phyloP scores from a whole-genome alignment of 768 basidiomycete species.

The Amanita polypyramis region DNA sequence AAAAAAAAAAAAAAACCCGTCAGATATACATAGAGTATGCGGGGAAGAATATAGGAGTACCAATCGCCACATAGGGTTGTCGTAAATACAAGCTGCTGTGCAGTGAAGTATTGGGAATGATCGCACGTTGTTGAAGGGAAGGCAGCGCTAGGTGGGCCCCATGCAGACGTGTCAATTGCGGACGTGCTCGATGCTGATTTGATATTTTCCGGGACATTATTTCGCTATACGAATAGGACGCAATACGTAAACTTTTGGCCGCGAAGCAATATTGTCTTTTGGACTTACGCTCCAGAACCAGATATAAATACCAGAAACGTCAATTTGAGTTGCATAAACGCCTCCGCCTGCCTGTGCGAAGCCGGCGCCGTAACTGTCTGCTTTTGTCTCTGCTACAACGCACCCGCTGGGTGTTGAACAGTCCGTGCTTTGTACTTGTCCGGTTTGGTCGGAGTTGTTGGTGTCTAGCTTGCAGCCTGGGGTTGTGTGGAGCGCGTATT shows the following conservation, averaged over 20 bases:
- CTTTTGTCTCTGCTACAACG: slow-evolving; percentile 46
- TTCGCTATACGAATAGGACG: slow-evolving; percentile 19
- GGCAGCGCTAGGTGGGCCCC: slow-evolving; percentile 55
- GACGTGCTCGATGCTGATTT: slow-evolving; percentile 22
- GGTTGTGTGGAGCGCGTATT: slow-evolving; percentile 67
- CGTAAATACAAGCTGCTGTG: slow-evolving; percentile 57
- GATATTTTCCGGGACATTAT: slow-evolving; percentile 30
- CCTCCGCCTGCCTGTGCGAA: slow-evolving; percentile 69
- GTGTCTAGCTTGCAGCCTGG: slow-evolving; percentile 28
- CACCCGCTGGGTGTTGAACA: slow-evolving; percentile 59
- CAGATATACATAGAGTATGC: background rate
- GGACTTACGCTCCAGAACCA: slow-evolving; percentile 36
- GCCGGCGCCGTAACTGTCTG: slow-evolving; percentile 52
- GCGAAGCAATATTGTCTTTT: no score
- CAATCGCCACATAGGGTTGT: slow-evolving; percentile 54
- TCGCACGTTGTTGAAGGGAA: slow-evolving; percentile 49
- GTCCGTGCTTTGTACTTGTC: slow-evolving; percentile 39
- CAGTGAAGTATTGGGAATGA: slow-evolving; percentile 42
- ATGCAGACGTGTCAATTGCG: slow-evolving; percentile 27
- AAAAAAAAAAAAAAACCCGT: background rate
- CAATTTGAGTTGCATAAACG: slow-evolving; percentile 67
- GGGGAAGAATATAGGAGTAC: slow-evolving; percentile 12
- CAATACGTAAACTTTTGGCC: no score
- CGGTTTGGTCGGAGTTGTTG: slow-evolving; percentile 29
- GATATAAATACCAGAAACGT: slow-evolving; percentile 29